These are phyloP conservation scores for Omphalotus olearius DNA, from an alignment of 1,284 basidiomycete species.

Conservation along the genomic window DNA sequence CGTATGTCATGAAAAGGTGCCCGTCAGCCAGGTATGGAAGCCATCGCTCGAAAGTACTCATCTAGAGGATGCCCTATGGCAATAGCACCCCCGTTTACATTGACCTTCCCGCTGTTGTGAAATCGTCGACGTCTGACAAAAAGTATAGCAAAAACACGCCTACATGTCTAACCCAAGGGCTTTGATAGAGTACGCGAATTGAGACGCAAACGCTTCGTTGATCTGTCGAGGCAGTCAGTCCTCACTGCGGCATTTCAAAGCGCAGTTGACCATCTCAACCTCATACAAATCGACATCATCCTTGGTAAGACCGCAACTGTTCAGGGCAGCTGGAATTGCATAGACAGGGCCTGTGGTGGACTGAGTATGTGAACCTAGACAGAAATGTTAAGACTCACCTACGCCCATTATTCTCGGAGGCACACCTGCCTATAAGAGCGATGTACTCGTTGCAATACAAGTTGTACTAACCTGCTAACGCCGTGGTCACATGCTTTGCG, in stretches of 20 bases:
- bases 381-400: neutral
- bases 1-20: conserved; percentile 36
- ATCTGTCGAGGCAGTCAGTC: conserved; percentile 43
- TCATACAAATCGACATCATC: conserved; percentile 82
- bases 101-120: conserved; percentile 51
- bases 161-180: conserved; percentile 57
- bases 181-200: conserved; percentile 80
- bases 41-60: conserved; percentile 38
- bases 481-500: conserved; percentile 76
- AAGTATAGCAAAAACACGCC: conserved; percentile 9
- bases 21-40: conserved; percentile 18
- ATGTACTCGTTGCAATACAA: neutral
- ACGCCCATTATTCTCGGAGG: conserved; percentile 85
- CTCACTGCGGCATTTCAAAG: neutral
- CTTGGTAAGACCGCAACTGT: conserved; percentile 58
- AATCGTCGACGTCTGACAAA: neutral
- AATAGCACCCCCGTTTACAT: conserved; percentile 89
- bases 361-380: neutral
- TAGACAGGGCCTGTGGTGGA: conserved; percentile 44
- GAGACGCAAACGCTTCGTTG: conserved; percentile 91
- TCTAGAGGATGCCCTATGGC: conserved; percentile 87
- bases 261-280: conserved; percentile 32
- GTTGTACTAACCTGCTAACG: conserved; percentile 55
- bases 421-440: conserved; percentile 38
- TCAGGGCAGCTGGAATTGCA: conserved; percentile 70